phyloP scores from a whole-genome alignment of 169 alveolate genomes.

The Blepharisma undulans region DNA sequence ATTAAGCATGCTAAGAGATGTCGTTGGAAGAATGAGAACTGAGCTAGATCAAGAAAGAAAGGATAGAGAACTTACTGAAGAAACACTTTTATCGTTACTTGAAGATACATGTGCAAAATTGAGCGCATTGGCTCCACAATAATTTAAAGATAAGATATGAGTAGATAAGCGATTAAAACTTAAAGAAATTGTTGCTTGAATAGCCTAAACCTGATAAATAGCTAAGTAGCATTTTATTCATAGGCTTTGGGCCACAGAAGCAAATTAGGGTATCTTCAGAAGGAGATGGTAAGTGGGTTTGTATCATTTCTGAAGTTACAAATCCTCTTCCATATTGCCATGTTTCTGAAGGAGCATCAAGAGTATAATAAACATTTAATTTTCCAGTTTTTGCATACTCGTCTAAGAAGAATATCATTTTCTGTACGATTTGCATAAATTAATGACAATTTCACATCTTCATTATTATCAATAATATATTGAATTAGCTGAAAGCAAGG shows the following conservation, averaged over 20 bases:
- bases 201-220: background rate
- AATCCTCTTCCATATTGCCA: conserved; percentile 77
- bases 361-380: conserved; percentile 46
- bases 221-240: conserved; percentile 38
- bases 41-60: conserved; percentile 51
- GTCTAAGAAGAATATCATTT: conserved; percentile 72
- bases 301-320: conserved; percentile 61
- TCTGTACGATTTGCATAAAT: conserved; percentile 75
- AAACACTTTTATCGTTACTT: conserved; percentile 52
- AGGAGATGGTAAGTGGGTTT: conserved; percentile 63
- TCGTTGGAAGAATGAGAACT: background rate
- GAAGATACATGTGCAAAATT: conserved; percentile 69
- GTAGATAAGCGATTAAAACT: background rate
- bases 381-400: conserved; percentile 50
- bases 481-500: conserved; percentile 70
- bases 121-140: conserved; percentile 24
- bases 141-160: background rate
- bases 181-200: background rate
- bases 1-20: conserved; percentile 1
- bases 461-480: conserved; percentile 49
- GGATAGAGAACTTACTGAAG: conserved; percentile 70
- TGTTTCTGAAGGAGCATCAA: conserved; percentile 46
- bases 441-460: conserved; percentile 52
- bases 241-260: conserved; percentile 83
- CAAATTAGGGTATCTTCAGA: conserved; percentile 58